These are phyloP conservation scores for Martensiomyces pterosporus DNA, from an alignment of 192 early-diverging fungal species.

Conservation along the genomic window DNA sequence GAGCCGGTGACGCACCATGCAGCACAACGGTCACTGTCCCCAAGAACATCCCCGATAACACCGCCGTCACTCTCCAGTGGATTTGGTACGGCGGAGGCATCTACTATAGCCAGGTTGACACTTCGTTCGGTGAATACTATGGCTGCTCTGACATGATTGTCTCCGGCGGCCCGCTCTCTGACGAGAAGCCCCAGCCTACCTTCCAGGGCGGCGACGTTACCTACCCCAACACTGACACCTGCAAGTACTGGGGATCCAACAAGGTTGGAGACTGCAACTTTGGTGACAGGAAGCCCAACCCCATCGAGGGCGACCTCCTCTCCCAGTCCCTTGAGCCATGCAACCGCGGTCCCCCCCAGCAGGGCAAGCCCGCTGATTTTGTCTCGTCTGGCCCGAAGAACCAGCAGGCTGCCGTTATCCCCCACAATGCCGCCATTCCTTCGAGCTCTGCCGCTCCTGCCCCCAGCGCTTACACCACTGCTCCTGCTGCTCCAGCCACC, in stretches of 20 bases:
- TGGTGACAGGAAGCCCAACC: slow-evolving; percentile 46
- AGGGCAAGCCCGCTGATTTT: slow-evolving; percentile 51
- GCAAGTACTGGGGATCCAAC: slow-evolving; percentile 65
- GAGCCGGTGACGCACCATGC: slow-evolving; percentile 51
- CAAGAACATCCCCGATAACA: slow-evolving; percentile 51
- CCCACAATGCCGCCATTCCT: too few species aligned
- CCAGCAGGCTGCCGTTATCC: too few species aligned
- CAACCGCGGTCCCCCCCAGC: slow-evolving; percentile 31
- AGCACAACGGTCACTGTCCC: slow-evolving; percentile 52
- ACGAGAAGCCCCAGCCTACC: slow-evolving; percentile 20
- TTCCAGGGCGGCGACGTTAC: slow-evolving; percentile 53
- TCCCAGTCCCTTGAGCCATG: slow-evolving; percentile 60
- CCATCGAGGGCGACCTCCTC: slow-evolving; percentile 48
- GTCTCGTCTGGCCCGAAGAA: too few species aligned
- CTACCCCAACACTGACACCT: slow-evolving; percentile 53
- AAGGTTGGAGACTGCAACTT: slow-evolving; percentile 58
- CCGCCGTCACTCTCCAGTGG: slow-evolving; percentile 56
- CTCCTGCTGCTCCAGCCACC: neutral
- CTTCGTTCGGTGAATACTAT: slow-evolving; percentile 61
- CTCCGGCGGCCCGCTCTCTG: slow-evolving; percentile 42
- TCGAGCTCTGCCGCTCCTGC: too few species aligned
- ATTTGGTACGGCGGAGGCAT: slow-evolving; percentile 62
- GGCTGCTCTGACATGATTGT: slow-evolving; percentile 55
- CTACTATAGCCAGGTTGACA: slow-evolving; percentile 53
- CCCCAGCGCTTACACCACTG: neutral